Base-by-base conservation (phyloP, 202 grass and related monocot genomes). In the Brachypodium distachyon region DNA sequence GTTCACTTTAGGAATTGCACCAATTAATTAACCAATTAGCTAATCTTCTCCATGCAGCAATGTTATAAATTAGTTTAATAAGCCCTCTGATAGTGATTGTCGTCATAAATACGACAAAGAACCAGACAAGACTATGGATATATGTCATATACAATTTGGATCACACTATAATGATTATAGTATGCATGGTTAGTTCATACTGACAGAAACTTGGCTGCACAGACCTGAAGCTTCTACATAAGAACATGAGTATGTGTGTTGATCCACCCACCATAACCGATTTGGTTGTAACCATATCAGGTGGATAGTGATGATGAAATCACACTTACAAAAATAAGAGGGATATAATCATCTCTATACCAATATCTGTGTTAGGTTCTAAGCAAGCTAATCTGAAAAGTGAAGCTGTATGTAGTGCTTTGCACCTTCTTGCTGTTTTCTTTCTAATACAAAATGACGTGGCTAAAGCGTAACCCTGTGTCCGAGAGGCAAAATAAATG, bases 201-300 rank as follows among this genome's bases (percentile, higher is more conserved):
- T 44, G 27, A 68, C 22, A 28, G 75, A 83, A 87, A 46, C 60
- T 43, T 57, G 44, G 66, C 46, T 26, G 52, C 25, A 59, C 4
- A 58, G n/a, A 77, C 31, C 69, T 80, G 81, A 84, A 88, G 83
- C 69, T 80, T 73, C 16, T 73, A 72, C 7, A 69, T n/a, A 60
- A 52, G 19, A 16, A 23, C 5, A 53, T 61, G 10, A 6, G 46
- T 70, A 18, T 71, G 78, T 49, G 42, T 54, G 46, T 54, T 41
- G 36, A 55, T 74, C 80, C 51, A 82, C 77, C 87, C 72, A 82
- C 81, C 76, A 37, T 82, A 89, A 81, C 82, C 10, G 50, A 77
- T 59, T 78, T 85, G 60, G 82, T 82, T 86, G 49, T 66, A 90
- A 87, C 64, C 52, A 80, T 28, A 68, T 71, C 44, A 19, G 61